Percentiles rank a stretch among this genome's conserved stretches.
These are phyloP conservation scores for Pythium folliculosum DNA, from an alignment of 352 stramenopile species.

Conservation along the genomic window DNA sequence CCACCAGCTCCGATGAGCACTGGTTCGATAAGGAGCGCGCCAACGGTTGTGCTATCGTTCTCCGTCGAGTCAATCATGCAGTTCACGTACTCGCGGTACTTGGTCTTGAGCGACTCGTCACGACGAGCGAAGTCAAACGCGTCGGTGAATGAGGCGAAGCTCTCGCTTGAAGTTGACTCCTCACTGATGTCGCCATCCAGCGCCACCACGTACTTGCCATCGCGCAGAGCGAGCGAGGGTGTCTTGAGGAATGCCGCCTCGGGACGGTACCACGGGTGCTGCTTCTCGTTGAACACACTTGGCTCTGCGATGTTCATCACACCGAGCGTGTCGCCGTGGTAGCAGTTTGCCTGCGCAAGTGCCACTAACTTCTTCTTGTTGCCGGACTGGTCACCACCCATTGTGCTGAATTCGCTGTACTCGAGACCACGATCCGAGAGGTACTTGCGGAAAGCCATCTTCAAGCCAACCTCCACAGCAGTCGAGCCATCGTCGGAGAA, in stretches of 20 bases:
- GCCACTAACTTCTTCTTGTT: slow-evolving; percentile 63
- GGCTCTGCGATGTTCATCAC: slow-evolving; percentile 91
- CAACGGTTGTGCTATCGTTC: slow-evolving; percentile 42
- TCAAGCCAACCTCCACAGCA: slow-evolving; percentile 89
- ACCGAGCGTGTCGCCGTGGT: slow-evolving; percentile 92
- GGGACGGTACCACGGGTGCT: slow-evolving; percentile 91
- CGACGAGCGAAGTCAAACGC: slow-evolving; percentile 55
- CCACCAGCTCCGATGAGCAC: slow-evolving; percentile 87
- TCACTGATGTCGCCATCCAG: slow-evolving; percentile 53
- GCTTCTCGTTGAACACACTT: slow-evolving; percentile 90
- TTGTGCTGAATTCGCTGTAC: slow-evolving; percentile 38
- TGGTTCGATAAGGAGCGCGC: slow-evolving; percentile 88
- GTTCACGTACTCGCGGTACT: slow-evolving; percentile 71
- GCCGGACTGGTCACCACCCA: neutral
- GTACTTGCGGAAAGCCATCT: slow-evolving; percentile 92
- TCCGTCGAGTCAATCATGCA: slow-evolving; percentile 49
- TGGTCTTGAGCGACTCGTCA: slow-evolving; percentile 36
- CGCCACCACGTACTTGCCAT: slow-evolving; percentile 60
- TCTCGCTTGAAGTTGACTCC: slow-evolving; percentile 32
- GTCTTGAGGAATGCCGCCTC: slow-evolving; percentile 82
- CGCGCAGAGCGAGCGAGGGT: slow-evolving; percentile 65
- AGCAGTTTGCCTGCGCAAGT: slow-evolving; percentile 88
- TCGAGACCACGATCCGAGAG: slow-evolving; percentile 66
- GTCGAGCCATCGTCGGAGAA: slow-evolving; percentile 92
- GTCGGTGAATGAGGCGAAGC: slow-evolving; percentile 44